Percentiles rank a stretch among this genome's conserved stretches.
phyloP scores from a whole-genome alignment of 306 rosid species.

The Sechiopsis laciniata region DNA sequence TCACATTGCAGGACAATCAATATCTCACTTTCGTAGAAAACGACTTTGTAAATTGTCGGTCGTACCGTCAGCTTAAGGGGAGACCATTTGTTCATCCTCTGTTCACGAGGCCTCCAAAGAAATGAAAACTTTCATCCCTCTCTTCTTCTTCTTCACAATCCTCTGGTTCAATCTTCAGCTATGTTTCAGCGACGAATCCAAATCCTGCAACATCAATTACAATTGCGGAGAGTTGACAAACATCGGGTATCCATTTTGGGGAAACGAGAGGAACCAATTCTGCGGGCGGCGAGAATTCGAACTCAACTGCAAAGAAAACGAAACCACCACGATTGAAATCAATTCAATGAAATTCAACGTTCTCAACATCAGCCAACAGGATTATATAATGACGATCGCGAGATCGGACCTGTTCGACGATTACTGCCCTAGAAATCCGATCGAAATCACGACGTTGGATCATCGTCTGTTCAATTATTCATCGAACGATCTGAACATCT shows the following conservation, averaged over 20 bases:
- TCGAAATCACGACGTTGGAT: background rate
- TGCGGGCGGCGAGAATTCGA: constrained; percentile 17
- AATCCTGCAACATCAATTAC: constrained; percentile 19
- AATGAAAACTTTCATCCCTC: too few relatives aligned
- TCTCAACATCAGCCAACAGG: fast-evolving
- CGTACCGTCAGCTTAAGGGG: too few relatives aligned
- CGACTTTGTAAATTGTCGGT: too few relatives aligned
- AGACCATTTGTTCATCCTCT: too few relatives aligned
- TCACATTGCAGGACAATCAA: too few relatives aligned
- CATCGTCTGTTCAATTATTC: background rate
- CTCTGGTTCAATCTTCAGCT: background rate
- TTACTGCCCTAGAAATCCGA: constrained; percentile 8
- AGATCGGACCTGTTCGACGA: background rate
- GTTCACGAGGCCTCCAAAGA: too few relatives aligned
- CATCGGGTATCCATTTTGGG: constrained; percentile 44
- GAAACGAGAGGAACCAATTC: fast-evolving
- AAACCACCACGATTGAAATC: background rate
- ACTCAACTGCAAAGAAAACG: background rate
- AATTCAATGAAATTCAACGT: background rate
- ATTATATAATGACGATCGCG: constrained; percentile 9
- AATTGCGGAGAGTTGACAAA: constrained; percentile 19
- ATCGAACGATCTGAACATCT: background rate
- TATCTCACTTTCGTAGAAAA: too few relatives aligned
- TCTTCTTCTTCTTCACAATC: too few relatives aligned
- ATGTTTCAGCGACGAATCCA: constrained; percentile 4